Evolutionary conservation across 2,329 filamentous ascomycete genomes (phyloP).

Genomic region (Botryotinia calthae): DNA sequence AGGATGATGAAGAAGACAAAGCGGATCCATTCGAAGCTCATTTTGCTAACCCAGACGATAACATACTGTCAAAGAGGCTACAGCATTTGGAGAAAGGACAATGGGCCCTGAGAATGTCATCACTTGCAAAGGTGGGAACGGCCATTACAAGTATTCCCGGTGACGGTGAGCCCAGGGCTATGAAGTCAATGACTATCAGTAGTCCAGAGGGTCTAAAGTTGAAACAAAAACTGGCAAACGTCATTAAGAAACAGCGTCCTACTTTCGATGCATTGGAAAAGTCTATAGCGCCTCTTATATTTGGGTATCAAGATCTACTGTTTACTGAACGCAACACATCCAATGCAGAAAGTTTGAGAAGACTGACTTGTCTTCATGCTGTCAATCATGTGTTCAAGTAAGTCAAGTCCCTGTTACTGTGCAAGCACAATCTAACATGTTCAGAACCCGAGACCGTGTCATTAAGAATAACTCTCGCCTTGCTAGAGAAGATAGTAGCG

Average conservation of each 20-base stretch:
- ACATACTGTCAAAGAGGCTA: slow-evolving; percentile 54
- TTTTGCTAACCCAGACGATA: slow-evolving; percentile 67
- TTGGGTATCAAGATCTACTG: slow-evolving; percentile 78
- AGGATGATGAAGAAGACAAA: slow-evolving; percentile 51
- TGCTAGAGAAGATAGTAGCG: slow-evolving; percentile 60
- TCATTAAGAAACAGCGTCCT: slow-evolving; percentile 52
- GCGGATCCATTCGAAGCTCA: slow-evolving; percentile 78
- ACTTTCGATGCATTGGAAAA: slow-evolving; percentile 62
- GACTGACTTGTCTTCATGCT: slow-evolving; percentile 75
- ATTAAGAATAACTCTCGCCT: slow-evolving; percentile 88
- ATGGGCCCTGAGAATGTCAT: slow-evolving; percentile 50
- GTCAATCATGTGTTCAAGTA: slow-evolving; percentile 90
- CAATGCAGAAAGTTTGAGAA: slow-evolving; percentile 68
- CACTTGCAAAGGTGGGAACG: slow-evolving; percentile 46
- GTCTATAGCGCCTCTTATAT: slow-evolving; percentile 67
- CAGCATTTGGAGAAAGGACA: slow-evolving; percentile 49
- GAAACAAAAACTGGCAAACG: slow-evolving; percentile 66
- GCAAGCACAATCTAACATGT: slow-evolving; percentile 23
- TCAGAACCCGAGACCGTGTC: slow-evolving; percentile 78
- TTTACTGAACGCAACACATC: slow-evolving; percentile 68
- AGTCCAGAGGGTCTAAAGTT: slow-evolving; percentile 54
- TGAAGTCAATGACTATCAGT: slow-evolving; percentile 25
- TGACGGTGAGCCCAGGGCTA: slow-evolving; percentile 38
- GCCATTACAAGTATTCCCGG: slow-evolving; percentile 49
- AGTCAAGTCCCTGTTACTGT: slow-evolving; percentile 32